These are phyloP conservation scores for Ophiobolus disseminans DNA, from an alignment of 2,329 filamentous ascomycete genomes.

Conservation along the genomic window DNA sequence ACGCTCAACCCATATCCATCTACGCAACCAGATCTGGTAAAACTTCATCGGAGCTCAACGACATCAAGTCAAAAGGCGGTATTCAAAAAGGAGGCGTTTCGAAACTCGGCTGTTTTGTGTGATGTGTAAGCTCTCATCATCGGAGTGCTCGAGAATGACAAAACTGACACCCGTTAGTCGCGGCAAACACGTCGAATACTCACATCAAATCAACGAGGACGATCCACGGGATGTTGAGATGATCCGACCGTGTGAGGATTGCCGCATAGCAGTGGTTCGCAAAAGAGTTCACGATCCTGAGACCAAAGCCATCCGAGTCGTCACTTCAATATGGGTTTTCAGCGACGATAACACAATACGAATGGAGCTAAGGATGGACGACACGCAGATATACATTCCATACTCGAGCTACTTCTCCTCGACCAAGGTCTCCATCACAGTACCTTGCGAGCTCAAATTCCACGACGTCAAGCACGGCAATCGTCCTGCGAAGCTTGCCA, in stretches of 20 bases:
- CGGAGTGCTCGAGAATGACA: neutral
- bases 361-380: slow-evolving; percentile 53
- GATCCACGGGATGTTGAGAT: slow-evolving; percentile 51
- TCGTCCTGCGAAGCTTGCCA: slow-evolving; percentile 40
- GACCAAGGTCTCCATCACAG: slow-evolving; percentile 52
- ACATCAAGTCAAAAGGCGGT: slow-evolving; percentile 41
- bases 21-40: slow-evolving; percentile 26
- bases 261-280: slow-evolving; percentile 53
- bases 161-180: slow-evolving; percentile 32
- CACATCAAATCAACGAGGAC: slow-evolving; percentile 45
- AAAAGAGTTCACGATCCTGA: slow-evolving; percentile 50
- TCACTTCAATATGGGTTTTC: slow-evolving; percentile 55
- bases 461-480: slow-evolving; percentile 49
- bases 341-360: slow-evolving; percentile 52
- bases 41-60: slow-evolving; percentile 40
- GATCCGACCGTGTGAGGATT: slow-evolving; percentile 47
- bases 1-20: slow-evolving; percentile 30
- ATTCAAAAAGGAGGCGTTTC: slow-evolving; percentile 53
- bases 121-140: slow-evolving; percentile 45
- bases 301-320: slow-evolving; percentile 43
- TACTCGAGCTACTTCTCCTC: slow-evolving; percentile 55
- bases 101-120: slow-evolving; percentile 54
- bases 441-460: slow-evolving; percentile 49
- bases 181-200: slow-evolving; percentile 51
- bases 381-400: slow-evolving; percentile 52